Evolutionary conservation across 257 asterid genomes (phyloP), one percentile per base, ranked within the genome.

Genomic region (Verbena officinalis): DNA sequence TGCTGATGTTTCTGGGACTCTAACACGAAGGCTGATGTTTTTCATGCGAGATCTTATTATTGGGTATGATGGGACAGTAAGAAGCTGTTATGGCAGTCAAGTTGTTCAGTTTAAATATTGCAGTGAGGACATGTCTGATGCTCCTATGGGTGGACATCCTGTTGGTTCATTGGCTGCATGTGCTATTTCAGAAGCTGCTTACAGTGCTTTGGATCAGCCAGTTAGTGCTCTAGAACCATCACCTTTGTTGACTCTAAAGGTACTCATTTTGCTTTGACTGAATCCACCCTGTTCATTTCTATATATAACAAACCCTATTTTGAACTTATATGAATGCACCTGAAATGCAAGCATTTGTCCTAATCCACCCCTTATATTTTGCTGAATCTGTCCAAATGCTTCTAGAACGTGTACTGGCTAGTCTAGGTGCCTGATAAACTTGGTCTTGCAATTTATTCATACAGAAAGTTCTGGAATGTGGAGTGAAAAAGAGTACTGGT

Each of bases 181-280:
- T 81, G 99, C 99, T 59, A 71, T 94, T 63, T 78, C 95, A 11
- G 99, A 94, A 83, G 92, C 90, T 67, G 89, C 95, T 43, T 94
- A 94, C 76, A 81, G 99, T 90, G 99, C 99, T 66, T 72, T 94
- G 77, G 97, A 94, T 85, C 96, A 83, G 77, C 99, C 99, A 30
- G 76, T 86, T 79, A 86, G 95, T 75, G 93, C 83, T 30, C 87
- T 90, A 20, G 97, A 84, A 74, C 80, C 97, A 31, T 94, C 99
- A 21, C 96, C 99, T 49, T 80, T 94, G 73, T 63, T 94, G 44
- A 69, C 83, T 64, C 75, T 94, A 23, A 88, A 90, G 99, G 99
- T 94, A 73, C 34, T 64, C 62, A 62, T 59, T 58, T 61, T 55
- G 54, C 63, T 11, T 39, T 61, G 19, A n/a, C n/a, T n/a, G n/a